Base-by-base conservation (phyloP, 306 rosid genomes). In the Casuarina cunninghamiana region DNA sequence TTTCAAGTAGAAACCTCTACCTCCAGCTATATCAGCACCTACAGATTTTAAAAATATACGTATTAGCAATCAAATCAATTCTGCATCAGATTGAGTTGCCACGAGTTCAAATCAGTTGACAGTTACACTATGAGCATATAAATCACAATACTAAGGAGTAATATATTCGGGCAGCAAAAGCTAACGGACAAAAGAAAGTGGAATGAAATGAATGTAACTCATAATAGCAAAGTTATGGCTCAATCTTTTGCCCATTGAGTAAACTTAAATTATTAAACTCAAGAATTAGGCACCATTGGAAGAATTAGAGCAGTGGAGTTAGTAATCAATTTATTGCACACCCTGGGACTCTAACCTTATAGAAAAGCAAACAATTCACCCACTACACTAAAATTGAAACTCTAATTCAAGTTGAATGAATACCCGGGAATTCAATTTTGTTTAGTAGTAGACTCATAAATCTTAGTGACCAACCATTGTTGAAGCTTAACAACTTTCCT, bases 11-110 rank as follows among this genome's bases (percentile, higher is more conserved):
- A 76, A 96, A 71, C 99, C 99, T 91, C 99, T 91, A 69, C 91
- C 98, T 73, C 99, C 99, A 68, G 99, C 99, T 32, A 93, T 77
- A 43, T 96, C 94, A 75, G 98, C 75, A 73, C 99, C 99, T 95
- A 79, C 50, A 87, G 39, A 82, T 80, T 71, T 69, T 48, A 80
- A 74, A 42, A 66, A 82, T 57, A 45, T 13, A 49, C 74, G 69
- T 37, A 79, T 71, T 12, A 74, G 48, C 48, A 53, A 71, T 54
- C 42, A 81, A 77, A 17, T 35, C 76, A 71, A 35, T 74, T 21
- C 45, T 37, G 38, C 15, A 50, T 37, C 69, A 77, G 53, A 67
- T n/a, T 62, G 26, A 45, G n/a, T 5, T 37, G 16, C 0, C 63
- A 41, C 57, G 35, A 62, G 44, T 5, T 9, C 11, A 62, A 35